A percentile compares a stretch with the other conserved stretches of the same genome.
phyloP scores from a whole-genome alignment of 768 basidiomycete genomes.

The Boletus tomentosulus region DNA sequence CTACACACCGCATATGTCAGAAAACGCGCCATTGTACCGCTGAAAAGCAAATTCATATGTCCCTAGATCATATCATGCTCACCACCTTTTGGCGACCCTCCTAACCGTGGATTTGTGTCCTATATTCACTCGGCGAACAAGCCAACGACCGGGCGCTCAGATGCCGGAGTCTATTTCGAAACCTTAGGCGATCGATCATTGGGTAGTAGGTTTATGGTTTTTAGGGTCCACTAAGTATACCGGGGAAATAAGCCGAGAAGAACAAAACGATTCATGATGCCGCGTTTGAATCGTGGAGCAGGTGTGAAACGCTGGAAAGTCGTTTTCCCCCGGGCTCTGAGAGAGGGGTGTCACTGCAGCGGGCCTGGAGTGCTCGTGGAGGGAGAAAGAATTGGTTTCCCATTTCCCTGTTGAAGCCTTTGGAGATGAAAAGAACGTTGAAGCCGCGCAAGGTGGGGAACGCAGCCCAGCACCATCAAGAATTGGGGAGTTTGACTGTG shows the following conservation, averaged over 20 bases:
- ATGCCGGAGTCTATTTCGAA: not conserved
- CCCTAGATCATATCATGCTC: not conserved
- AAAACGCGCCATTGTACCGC: not conserved
- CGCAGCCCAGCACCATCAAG: not conserved
- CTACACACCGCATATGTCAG: not conserved
- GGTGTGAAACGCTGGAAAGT: not conserved
- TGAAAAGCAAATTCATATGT: not conserved
- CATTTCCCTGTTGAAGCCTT: not conserved
- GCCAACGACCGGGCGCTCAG: slow-evolving; percentile 9
- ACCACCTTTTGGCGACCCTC: not conserved
- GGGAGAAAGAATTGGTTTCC: not conserved
- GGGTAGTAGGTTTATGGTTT: not conserved
- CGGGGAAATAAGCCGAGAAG: not conserved
- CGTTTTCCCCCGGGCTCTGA: not conserved
- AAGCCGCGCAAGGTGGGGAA: not conserved
- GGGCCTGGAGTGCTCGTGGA: not conserved
- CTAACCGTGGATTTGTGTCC: not conserved
- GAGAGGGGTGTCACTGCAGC: not conserved
- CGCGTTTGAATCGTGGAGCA: not conserved
- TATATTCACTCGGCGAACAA: slow-evolving; percentile 4
- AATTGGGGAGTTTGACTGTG: not conserved
- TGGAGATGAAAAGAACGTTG: slow-evolving; percentile 1
- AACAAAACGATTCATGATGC: not conserved
- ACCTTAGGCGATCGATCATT: not conserved
- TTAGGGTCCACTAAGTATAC: not conserved